Evolutionary conservation across 192 early-diverging fungal species (phyloP).

Genomic region (Thamnidium elegans): DNA sequence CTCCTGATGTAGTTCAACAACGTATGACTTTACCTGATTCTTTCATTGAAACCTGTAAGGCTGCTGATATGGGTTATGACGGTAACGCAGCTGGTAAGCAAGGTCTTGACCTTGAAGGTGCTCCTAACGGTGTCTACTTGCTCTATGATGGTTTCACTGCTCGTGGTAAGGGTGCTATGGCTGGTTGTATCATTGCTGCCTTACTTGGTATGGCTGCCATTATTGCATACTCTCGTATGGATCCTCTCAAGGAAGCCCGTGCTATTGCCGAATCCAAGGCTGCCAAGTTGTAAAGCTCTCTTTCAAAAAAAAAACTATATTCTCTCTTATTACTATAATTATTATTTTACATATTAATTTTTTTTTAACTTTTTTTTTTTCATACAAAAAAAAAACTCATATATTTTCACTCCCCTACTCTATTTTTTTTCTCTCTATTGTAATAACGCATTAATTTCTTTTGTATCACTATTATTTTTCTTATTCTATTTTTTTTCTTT

Average conservation of each 20-base stretch:
- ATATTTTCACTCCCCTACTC: no score
- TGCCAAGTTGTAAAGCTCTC: neutral
- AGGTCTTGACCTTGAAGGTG: slow-evolving; percentile 62
- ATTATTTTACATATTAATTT: no score
- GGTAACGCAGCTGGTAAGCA: slow-evolving; percentile 77
- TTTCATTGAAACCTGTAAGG: slow-evolving; percentile 63
- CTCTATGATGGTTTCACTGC: slow-evolving; percentile 58
- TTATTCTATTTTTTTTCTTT: no score
- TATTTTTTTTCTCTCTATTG: no score
- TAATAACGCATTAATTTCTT: no score
- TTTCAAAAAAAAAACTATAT: no score
- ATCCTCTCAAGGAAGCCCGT: slow-evolving; percentile 24
- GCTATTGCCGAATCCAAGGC: slow-evolving; percentile 11
- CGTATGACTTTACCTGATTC: slow-evolving; percentile 49
- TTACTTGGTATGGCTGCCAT: slow-evolving; percentile 75
- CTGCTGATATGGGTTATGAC: slow-evolving; percentile 49
- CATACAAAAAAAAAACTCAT: no score
- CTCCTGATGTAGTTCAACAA: slow-evolving; percentile 60
- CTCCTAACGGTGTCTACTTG: slow-evolving; percentile 46
- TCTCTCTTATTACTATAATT: no score
- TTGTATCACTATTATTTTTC: no score
- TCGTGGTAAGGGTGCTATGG: slow-evolving; percentile 71
- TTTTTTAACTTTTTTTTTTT: no score
- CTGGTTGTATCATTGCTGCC: slow-evolving; percentile 66
- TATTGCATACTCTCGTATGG: slow-evolving; percentile 60